phyloP scores from a whole-genome alignment of 75 land plant genomes.

The Sequoiadendron giganteum region DNA sequence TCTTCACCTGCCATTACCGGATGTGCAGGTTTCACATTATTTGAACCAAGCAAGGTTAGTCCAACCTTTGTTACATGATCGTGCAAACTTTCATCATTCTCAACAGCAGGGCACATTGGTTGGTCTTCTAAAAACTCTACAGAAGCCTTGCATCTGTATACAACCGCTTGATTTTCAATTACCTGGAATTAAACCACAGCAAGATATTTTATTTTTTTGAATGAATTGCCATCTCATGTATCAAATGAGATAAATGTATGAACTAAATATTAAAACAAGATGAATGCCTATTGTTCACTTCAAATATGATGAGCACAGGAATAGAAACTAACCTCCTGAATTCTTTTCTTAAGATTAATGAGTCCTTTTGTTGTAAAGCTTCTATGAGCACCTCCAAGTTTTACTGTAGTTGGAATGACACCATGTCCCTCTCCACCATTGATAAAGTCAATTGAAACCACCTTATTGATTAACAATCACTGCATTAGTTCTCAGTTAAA shows the following conservation, averaged over 20 bases:
- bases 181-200: slow-evolving; percentile 23
- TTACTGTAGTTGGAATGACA: neutral
- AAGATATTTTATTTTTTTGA: neutral
- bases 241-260: neutral
- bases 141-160: slow-evolving; percentile 44
- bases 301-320: neutral
- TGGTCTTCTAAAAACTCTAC: slow-evolving; percentile 25
- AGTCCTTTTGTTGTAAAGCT: neutral
- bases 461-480: neutral
- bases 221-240: neutral
- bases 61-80: slow-evolving; percentile 35
- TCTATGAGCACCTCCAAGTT: neutral
- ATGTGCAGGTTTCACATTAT: slow-evolving; percentile 18
- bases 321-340: neutral
- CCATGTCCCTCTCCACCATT: neutral
- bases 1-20: slow-evolving; percentile 59
- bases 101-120: slow-evolving; percentile 44
- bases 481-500: neutral
- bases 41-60: slow-evolving; percentile 30
- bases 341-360: neutral
- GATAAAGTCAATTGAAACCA: neutral
- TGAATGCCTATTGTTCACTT: neutral
- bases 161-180: slow-evolving; percentile 48
- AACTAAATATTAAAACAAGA: neutral
- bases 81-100: slow-evolving; percentile 42